These are phyloP conservation scores for Saccharata proteae DNA, from an alignment of 2,329 filamentous ascomycete species.

Conservation along the genomic window DNA sequence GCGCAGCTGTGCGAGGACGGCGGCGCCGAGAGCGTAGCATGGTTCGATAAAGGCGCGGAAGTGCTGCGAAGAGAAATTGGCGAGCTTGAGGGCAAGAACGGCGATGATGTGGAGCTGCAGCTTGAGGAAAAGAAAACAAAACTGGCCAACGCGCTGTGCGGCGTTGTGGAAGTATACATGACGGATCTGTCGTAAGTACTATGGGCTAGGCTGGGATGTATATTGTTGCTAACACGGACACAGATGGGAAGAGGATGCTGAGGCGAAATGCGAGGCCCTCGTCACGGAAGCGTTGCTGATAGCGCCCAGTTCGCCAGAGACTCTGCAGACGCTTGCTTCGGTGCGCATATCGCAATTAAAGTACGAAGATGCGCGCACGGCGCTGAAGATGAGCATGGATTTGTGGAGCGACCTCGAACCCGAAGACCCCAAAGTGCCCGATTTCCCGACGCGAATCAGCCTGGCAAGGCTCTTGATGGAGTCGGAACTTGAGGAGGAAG, in stretches of 20 bases:
- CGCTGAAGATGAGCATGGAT: slow-evolving; percentile 65
- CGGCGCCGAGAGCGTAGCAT: slow-evolving; percentile 46
- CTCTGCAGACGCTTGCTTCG: slow-evolving; percentile 90
- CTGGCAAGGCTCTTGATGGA: slow-evolving; percentile 82
- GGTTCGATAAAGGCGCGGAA: slow-evolving; percentile 56
- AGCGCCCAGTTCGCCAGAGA: slow-evolving; percentile 69
- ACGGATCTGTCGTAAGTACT: slow-evolving; percentile 70
- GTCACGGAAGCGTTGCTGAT: slow-evolving; percentile 84
- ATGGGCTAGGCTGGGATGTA: slow-evolving; percentile 1
- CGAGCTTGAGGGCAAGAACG: slow-evolving; percentile 40
- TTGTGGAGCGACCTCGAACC: slow-evolving; percentile 72
- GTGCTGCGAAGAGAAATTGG: slow-evolving; percentile 63
- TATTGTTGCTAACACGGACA: background rate
- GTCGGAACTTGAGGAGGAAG: slow-evolving; percentile 72
- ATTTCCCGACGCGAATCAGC: slow-evolving; percentile 76
- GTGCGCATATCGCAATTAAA: slow-evolving; percentile 82
- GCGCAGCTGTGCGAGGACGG: slow-evolving; percentile 70
- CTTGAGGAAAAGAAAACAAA: slow-evolving; percentile 65
- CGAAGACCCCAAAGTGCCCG: slow-evolving; percentile 61
- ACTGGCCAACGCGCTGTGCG: slow-evolving; percentile 83
- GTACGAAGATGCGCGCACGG: slow-evolving; percentile 65
- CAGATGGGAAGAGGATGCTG: slow-evolving; percentile 74
- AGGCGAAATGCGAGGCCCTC: slow-evolving; percentile 73
- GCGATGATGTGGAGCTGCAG: slow-evolving; percentile 23
- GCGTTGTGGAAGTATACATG: slow-evolving; percentile 96